Percentiles rank a stretch among this genome's conserved stretches.
phyloP scores from a whole-genome alignment of 164 flowering plant species.

The Buxus sempervirens region DNA sequence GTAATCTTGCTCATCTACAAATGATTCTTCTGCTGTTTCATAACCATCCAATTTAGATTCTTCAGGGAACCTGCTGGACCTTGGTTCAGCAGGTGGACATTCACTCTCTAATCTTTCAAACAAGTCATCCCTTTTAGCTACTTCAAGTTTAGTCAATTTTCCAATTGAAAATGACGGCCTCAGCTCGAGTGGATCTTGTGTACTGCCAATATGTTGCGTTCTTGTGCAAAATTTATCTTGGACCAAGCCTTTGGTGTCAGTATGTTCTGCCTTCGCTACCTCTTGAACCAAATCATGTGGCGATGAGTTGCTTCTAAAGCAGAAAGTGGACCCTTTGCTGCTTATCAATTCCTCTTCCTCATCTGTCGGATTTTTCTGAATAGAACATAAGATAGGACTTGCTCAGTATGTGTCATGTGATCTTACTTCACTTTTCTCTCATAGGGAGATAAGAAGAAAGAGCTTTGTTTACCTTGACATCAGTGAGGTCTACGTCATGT shows the following conservation, averaged over 20 bases:
- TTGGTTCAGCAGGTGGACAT: constrained; percentile 10
- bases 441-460: background rate
- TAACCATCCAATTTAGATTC: constrained; percentile 24
- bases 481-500: constrained; percentile 57
- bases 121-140: constrained; percentile 33
- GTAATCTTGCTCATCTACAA: constrained; percentile 16
- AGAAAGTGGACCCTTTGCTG: constrained; percentile 28
- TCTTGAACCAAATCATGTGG: constrained; percentile 39
- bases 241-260: constrained; percentile 13
- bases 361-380: constrained; percentile 38
- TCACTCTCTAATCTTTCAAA: constrained; percentile 22
- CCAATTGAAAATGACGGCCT: constrained; percentile 23
- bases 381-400: background rate
- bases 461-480: constrained; percentile 57
- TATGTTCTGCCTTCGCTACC: constrained; percentile 18
- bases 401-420: background rate
- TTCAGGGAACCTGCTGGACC: constrained; percentile 5
- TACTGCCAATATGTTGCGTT: constrained; percentile 13
- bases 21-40: constrained; percentile 31
- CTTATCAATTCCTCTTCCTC: constrained; percentile 12
- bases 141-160: constrained; percentile 36
- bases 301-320: constrained; percentile 39
- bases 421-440: background rate
- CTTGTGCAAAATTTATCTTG: constrained; percentile 14
- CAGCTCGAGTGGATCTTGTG: constrained; percentile 11